Evolutionary conservation across 2,329 filamentous ascomycete species (phyloP), one percentile per base, ranked within the genome.

Genomic region (Microdochium trichocladiopsis): DNA sequence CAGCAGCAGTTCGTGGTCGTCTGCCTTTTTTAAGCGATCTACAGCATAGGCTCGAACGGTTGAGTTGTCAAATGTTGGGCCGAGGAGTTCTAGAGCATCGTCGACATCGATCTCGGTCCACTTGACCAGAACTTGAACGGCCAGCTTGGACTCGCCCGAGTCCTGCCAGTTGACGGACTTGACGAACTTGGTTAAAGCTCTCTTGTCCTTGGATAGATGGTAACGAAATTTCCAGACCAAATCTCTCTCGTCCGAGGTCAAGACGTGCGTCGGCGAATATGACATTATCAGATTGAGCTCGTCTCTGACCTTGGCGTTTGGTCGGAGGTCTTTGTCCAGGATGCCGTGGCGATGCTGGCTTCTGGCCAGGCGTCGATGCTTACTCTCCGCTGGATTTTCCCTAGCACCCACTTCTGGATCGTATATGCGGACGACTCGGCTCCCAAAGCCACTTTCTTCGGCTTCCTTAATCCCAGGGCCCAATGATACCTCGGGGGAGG

Each of bases 71-170:
- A 97, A 95, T 0, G 88, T 91, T 10, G 94, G 93, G 0, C 94
- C 94, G 1, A 99, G 83, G 11, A 99, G 77, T 68, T 99, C 94
- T 47, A 99, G 78, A 18, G 93, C 94, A 72, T 97, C 94, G 61
- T 99, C 95, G 4, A 99, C 86, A 64, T 97, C 94, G 53, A 99
- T 96, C 58, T 95, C 90, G 0, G 89, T 95, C 94, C 94, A 99
- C 60, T 92, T 93, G 0, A 87, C 84, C 18, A 99, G 78, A 4
- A 99, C 83, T 55, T 95, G 90, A 23, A 94, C 88, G 5, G 93
- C 92, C 71, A 96, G 91, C 54, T 88, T 86, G 3, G 88, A 85
- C 74, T 99, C 93, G 55, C 84, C 83, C 48, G 82, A 80, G 66
- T 96, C 93, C 49, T 82, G 83, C 93, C 94, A 99, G 59, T 95